These are phyloP conservation scores for Xylaria sp. DNA, from an alignment of 2,329 filamentous ascomycete species.

Conservation along the genomic window DNA sequence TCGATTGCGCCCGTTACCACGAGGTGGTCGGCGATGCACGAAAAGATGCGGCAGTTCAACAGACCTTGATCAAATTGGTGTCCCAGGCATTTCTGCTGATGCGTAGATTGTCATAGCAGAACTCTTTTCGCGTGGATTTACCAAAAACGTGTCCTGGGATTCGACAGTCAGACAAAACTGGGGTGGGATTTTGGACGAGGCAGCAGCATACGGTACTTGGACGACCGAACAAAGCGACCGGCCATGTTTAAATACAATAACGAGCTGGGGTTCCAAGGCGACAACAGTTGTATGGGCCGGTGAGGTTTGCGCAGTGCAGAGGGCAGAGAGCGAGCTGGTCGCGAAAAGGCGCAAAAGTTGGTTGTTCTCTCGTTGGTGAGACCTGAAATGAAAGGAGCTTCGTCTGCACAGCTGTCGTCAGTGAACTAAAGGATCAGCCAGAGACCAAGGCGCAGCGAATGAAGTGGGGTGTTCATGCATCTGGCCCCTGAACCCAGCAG, in stretches of 20 bases:
- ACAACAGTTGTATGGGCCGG: conserved; percentile 1
- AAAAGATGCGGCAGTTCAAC: background rate
- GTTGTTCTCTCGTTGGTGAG: conserved; percentile 13
- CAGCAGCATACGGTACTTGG: conserved; percentile 65
- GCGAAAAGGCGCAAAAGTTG: conserved; percentile 11
- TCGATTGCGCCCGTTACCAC: conserved; percentile 7
- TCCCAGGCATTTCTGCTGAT: conserved; percentile 99
- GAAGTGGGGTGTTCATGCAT: conserved; percentile 22
- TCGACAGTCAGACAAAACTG: conserved; percentile 36
- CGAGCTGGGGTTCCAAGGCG: conserved; percentile 14
- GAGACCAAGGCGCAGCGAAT: conserved; percentile 12
- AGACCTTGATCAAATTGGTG: conserved; percentile 94
- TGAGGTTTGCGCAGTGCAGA: conserved; percentile 2
- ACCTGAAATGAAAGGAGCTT: conserved; percentile 17
- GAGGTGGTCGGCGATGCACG: background rate
- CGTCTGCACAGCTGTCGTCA: conserved; percentile 9
- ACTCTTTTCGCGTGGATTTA: conserved; percentile 92
- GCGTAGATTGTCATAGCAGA: conserved; percentile 97
- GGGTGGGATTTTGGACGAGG: conserved; percentile 31
- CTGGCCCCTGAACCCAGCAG: conserved; percentile 21
- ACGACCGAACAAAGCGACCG: conserved; percentile 70
- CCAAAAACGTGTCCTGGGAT: conserved; percentile 95
- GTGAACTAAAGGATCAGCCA: conserved; percentile 1
- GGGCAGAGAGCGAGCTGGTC: background rate
- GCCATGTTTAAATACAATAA: conserved; percentile 51